Conservation (phyloP, 306 rosid species). For the Cotoneaster glaucophyllus region DNA sequence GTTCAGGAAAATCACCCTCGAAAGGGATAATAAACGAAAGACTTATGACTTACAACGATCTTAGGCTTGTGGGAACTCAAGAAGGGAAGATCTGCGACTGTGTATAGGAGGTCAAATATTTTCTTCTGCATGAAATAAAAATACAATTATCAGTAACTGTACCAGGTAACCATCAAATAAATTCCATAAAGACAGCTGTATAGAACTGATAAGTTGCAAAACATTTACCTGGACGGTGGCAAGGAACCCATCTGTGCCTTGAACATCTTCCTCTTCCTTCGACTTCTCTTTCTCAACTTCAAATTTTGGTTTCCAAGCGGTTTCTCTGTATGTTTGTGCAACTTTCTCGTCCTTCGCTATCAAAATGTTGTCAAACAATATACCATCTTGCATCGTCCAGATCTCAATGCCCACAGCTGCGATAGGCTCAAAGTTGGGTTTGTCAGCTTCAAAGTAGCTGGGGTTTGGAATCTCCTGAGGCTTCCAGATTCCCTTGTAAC, state of each 20-base stretch:
- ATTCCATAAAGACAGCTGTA: background rate
- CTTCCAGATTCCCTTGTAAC: slow-evolving; percentile 92
- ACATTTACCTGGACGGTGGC: slow-evolving; percentile 52
- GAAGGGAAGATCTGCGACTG: slow-evolving; percentile 71
- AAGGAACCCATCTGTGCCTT: slow-evolving; percentile 51
- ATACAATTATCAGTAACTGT: background rate
- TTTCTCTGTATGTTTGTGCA: slow-evolving; percentile 62
- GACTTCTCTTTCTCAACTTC: slow-evolving; percentile 70
- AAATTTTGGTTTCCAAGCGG: slow-evolving; percentile 86
- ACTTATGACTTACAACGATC: slow-evolving; percentile 41
- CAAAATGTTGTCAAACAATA: slow-evolving; percentile 80
- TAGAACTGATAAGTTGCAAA: background rate
- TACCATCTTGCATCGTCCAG: slow-evolving; percentile 98
- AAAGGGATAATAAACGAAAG: background rate
- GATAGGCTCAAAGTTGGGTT: slow-evolving; percentile 75
- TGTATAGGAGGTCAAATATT: slow-evolving; percentile 76
- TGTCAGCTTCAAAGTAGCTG: slow-evolving; percentile 62
- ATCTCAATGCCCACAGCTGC: slow-evolving; percentile 94
- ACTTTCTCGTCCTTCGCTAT: slow-evolving; percentile 63
- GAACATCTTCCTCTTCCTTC: slow-evolving; percentile 60
- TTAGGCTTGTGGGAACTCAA: slow-evolving; percentile 52
- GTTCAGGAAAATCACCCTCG: background rate
- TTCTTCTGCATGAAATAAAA: slow-evolving; percentile 54
- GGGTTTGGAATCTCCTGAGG: slow-evolving; percentile 84
- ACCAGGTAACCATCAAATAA: background rate